Evolutionary conservation across 345 rosid species (phyloP).

Genomic region (Noccaea bulbosa): DNA sequence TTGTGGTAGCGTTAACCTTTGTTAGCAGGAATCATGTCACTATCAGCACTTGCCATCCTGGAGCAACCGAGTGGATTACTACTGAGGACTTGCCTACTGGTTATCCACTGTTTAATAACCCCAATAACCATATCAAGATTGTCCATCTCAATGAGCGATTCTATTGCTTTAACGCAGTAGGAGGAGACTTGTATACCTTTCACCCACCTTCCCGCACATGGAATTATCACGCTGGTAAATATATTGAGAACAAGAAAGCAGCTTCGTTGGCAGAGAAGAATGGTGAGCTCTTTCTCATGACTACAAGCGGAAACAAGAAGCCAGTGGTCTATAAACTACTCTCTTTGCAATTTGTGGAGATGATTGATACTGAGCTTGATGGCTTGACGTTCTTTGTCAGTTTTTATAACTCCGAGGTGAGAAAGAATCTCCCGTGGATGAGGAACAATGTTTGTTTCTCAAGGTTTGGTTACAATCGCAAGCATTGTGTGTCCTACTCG

Average conservation of each 20-base stretch:
- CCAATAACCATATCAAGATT: not conserved
- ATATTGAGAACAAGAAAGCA: not conserved
- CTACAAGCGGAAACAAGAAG: not conserved
- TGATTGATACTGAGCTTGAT: not conserved
- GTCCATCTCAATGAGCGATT: conserved; percentile 1
- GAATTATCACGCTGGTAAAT: not conserved
- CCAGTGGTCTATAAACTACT: not conserved
- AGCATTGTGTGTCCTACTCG: not conserved
- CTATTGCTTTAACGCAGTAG: not conserved
- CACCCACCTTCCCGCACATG: conserved; percentile 2
- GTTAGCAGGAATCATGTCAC: not conserved
- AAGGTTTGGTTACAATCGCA: conserved; percentile 10
- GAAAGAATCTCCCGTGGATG: not conserved
- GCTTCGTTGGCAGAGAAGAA: not conserved
- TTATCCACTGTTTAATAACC: not conserved
- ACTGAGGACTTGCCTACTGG: not conserved
- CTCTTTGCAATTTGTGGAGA: not conserved
- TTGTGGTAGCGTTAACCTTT: not conserved
- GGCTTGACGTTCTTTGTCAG: conserved; percentile 5
- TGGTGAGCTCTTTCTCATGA: not conserved
- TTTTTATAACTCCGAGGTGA: not conserved
- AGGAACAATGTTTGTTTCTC: conserved; percentile 12
- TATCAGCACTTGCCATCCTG: not conserved
- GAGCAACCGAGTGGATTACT: not conserved
- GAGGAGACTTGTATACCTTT: not conserved